phyloP scores from a whole-genome alignment of 2,329 filamentous ascomycete genomes.

The Ophiostoma angusticollis region DNA sequence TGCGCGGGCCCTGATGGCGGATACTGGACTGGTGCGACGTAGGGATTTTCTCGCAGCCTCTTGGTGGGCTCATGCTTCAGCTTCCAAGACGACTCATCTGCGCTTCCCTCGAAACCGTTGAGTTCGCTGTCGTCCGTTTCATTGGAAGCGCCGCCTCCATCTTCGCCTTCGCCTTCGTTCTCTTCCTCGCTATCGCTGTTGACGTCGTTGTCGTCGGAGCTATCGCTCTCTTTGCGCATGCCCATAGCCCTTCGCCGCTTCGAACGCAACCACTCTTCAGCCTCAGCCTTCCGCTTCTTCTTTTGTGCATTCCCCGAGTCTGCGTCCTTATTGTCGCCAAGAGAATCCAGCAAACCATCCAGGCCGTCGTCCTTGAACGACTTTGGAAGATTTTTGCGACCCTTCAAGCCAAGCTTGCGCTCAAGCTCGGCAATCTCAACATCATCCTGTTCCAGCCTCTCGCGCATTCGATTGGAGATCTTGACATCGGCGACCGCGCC shows the following conservation, averaged over 20 bases:
- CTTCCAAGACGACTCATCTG: too few species aligned
- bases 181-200: constrained; percentile 17
- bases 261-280: constrained; percentile 46
- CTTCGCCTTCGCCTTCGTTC: constrained; percentile 16
- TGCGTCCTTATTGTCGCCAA: constrained; percentile 33
- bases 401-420: constrained; percentile 72
- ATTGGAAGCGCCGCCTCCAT: constrained; percentile 15
- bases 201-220: constrained; percentile 17
- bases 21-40: constrained; percentile 64
- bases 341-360: constrained; percentile 50
- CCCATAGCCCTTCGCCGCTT: constrained; percentile 39
- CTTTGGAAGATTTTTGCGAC: constrained; percentile 60
- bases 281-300: constrained; percentile 47
- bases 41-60: constrained; percentile 61
- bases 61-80: too few species aligned
- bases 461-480: constrained; percentile 32
- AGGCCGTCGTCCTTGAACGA: constrained; percentile 72
- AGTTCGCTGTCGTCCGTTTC: constrained; percentile 18
- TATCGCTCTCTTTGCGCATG: too few species aligned
- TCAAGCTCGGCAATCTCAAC: constrained; percentile 80
- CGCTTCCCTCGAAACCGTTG: too few species aligned
- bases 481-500: too few species aligned
- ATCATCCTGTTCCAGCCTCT: constrained; percentile 66
- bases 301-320: constrained; percentile 38
- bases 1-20: constrained; percentile 27